Evolutionary conservation across 2,329 filamentous ascomycete genomes (phyloP).

Genomic region (Balansia obtecta): DNA sequence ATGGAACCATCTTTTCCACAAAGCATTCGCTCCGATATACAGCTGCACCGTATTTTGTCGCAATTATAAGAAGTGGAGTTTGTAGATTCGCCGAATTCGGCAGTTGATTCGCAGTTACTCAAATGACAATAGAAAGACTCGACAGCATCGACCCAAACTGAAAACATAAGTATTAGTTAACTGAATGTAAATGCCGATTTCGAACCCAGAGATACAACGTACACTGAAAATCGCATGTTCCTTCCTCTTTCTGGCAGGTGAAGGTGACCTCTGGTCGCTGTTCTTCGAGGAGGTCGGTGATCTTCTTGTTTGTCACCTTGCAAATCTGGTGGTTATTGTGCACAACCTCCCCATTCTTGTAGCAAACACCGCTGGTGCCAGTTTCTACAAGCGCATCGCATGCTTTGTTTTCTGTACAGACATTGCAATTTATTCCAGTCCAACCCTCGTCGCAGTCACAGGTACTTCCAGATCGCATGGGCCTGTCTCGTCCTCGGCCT

Average conservation of each 20-base stretch:
- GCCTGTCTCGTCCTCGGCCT: constrained; percentile 65
- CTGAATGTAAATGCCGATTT: not conserved
- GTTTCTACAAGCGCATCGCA: constrained; percentile 83
- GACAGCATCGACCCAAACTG: constrained; percentile 85
- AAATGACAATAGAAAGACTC: constrained; percentile 97
- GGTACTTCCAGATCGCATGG: constrained; percentile 54
- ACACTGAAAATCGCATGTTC: constrained; percentile 92
- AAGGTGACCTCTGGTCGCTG: constrained; percentile 91
- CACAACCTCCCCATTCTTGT: constrained; percentile 78
- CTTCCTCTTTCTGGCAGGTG: constrained; percentile 63
- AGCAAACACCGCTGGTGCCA: constrained; percentile 75
- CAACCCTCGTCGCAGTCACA: constrained; percentile 90
- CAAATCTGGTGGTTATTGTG: constrained; percentile 97
- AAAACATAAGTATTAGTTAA: not conserved
- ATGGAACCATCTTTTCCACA: constrained; percentile 87
- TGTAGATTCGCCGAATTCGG: constrained; percentile 52
- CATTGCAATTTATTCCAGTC: constrained; percentile 96
- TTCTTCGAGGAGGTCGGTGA: constrained; percentile 71
- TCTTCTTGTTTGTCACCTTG: constrained; percentile 92
- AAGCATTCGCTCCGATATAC: constrained; percentile 83
- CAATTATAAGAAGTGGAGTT: constrained; percentile 83
- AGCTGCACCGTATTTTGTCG: constrained; percentile 72
- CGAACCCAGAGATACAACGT: constrained; percentile 20
- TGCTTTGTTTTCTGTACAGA: constrained; percentile 72
- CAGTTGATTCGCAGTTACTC: constrained; percentile 62